Percentiles rank a stretch among this genome's conserved stretches.
Evolutionary conservation across 1,139 yeast species (phyloP).

Genomic region (Tardiomyces depauwii): DNA sequence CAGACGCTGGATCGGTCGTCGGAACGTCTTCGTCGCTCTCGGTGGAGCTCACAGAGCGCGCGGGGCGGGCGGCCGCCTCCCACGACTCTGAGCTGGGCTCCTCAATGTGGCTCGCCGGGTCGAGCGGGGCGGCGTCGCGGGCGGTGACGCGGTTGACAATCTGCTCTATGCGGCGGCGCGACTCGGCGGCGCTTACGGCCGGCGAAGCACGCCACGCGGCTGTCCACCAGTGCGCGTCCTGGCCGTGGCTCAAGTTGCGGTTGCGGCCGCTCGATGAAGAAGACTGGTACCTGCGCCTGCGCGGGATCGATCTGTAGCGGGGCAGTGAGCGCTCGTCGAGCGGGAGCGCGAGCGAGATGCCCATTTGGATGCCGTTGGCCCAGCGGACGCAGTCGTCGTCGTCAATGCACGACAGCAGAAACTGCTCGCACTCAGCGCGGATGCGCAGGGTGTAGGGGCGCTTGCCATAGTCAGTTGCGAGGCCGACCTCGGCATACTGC

Average conservation of each 20-base stretch:
- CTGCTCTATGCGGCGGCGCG: background rate
- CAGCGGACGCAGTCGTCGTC: slow-evolving; percentile 52
- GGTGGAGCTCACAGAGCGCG: too few species aligned
- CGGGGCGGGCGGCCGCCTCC: background rate
- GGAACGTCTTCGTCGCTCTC: too few species aligned
- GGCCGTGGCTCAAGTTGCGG: background rate
- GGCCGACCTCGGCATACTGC: slow-evolving; percentile 58
- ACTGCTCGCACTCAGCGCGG: slow-evolving; percentile 59
- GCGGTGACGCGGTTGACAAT: background rate
- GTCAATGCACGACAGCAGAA: slow-evolving; percentile 40
- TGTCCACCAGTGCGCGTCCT: background rate
- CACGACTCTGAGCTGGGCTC: background rate
- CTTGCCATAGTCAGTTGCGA: slow-evolving; percentile 60
- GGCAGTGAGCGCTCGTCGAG: slow-evolving; percentile 30
- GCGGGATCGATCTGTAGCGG: slow-evolving; percentile 23
- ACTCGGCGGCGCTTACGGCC: background rate
- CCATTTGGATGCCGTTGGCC: slow-evolving; percentile 36
- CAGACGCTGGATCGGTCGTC: too few species aligned
- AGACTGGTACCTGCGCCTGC: slow-evolving; percentile 9
- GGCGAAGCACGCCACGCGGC: background rate
- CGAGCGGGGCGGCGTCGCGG: background rate
- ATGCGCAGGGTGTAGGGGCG: slow-evolving; percentile 46
- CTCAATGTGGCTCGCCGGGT: background rate
- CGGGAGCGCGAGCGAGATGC: slow-evolving; percentile 30
- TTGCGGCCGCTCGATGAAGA: too few species aligned